Conservation (phyloP, 257 asterid genomes). For the Solanum rostratum region DNA sequence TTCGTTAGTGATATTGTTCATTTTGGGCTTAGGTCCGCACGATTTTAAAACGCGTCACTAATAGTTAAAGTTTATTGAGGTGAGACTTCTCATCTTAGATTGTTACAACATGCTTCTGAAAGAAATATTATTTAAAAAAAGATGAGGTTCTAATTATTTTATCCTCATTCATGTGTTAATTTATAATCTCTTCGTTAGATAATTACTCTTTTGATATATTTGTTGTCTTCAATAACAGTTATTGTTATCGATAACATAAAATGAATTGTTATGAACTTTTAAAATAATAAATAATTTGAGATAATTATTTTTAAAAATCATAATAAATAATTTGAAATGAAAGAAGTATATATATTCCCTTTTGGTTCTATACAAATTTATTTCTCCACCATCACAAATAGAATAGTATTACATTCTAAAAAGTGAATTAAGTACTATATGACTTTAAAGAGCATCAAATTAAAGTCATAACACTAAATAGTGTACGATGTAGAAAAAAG, state of each 20-base stretch:
- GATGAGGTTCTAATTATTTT: too few species aligned
- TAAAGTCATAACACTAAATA: too few species aligned
- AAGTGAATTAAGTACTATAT: not conserved
- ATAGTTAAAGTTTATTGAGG: too few species aligned
- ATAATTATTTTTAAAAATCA: not conserved
- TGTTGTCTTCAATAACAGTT: too few species aligned
- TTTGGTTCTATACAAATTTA: not conserved
- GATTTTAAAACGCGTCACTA: too few species aligned
- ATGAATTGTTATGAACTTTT: too few species aligned
- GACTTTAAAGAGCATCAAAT: not conserved
- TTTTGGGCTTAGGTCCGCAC: too few species aligned
- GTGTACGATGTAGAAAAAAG: not conserved
- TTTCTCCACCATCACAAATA: not conserved
- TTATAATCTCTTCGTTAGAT: too few species aligned
- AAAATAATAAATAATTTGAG: not conserved
- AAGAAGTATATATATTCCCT: not conserved
- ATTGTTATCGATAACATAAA: too few species aligned
- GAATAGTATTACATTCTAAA: not conserved
- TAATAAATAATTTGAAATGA: rapidly evolving
- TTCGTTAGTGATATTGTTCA: too few species aligned
- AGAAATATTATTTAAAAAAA: not conserved
- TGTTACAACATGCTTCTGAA: rapidly evolving
- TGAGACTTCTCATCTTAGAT: too few species aligned
- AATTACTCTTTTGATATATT: not conserved
- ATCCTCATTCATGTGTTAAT: too few species aligned